phyloP scores from a whole-genome alignment of 768 basidiomycete species.

The Sporobolomyces pararoseus region DNA sequence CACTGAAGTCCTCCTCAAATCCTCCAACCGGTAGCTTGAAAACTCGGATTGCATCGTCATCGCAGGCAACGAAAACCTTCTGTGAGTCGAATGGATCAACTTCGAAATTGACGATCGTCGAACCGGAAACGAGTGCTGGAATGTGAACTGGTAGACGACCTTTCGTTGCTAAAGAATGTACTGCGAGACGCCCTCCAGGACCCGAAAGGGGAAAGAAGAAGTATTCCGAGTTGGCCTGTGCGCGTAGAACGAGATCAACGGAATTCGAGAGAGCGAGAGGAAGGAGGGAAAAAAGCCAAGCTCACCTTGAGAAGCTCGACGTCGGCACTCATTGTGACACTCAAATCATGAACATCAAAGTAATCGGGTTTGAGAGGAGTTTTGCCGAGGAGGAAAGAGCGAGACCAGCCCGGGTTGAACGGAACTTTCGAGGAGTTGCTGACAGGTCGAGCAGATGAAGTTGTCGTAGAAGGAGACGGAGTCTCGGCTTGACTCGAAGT shows the following conservation, averaged over 20 bases:
- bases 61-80: constrained; percentile 47
- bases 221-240: constrained; percentile 40
- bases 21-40: constrained; percentile 46
- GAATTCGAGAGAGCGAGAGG: constrained; percentile 45
- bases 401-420: constrained; percentile 49
- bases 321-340: constrained; percentile 46
- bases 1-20: constrained; percentile 32
- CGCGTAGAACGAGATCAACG: too few species aligned
- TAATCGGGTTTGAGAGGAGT: constrained; percentile 49
- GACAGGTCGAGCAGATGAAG: too few species aligned
- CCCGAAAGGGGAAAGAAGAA: constrained; percentile 52
- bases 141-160: constrained; percentile 47
- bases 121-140: constrained; percentile 46
- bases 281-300: constrained; percentile 36
- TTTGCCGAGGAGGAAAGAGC: constrained; percentile 49
- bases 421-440: constrained; percentile 6
- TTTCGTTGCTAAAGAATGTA: constrained; percentile 47
- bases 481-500: too few species aligned
- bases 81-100: constrained; percentile 45
- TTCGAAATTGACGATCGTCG: constrained; percentile 48
- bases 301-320: constrained; percentile 48
- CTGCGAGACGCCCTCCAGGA: constrained; percentile 49
- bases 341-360: constrained; percentile 48
- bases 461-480: too few species aligned
- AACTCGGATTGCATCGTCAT: constrained; percentile 48